Evolutionary conservation across 495 filamentous ascomycete species (phyloP).

Genomic region (Apodospora peruviana): DNA sequence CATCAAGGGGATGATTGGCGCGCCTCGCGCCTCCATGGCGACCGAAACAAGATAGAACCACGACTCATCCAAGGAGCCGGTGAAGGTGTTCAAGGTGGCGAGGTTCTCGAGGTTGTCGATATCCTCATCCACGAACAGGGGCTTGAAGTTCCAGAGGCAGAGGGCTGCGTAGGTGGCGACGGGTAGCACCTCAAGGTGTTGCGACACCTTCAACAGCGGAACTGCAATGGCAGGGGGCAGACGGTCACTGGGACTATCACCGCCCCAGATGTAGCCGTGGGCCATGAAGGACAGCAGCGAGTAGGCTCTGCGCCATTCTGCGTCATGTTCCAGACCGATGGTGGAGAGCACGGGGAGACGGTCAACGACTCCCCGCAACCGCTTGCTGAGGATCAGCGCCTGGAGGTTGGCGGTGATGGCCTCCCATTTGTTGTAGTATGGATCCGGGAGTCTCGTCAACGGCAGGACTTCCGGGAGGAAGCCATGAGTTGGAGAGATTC

Average conservation of each 20-base stretch:
- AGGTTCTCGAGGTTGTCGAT: slow-evolving; percentile 81
- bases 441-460: slow-evolving; percentile 70
- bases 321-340: slow-evolving; percentile 66
- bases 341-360: slow-evolving; percentile 77
- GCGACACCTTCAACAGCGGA: slow-evolving; percentile 72
- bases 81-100: slow-evolving; percentile 79
- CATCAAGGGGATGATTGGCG: slow-evolving; percentile 83
- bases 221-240: slow-evolving; percentile 80
- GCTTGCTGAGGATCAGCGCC: slow-evolving; percentile 73
- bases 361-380: slow-evolving; percentile 70
- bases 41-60: slow-evolving; percentile 97
- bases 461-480: slow-evolving; percentile 86
- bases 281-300: slow-evolving; percentile 80
- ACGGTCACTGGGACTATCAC: slow-evolving; percentile 72
- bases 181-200: slow-evolving; percentile 78
- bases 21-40: slow-evolving; percentile 90
- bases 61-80: slow-evolving; percentile 92
- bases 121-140: slow-evolving; percentile 73
- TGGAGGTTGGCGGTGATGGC: slow-evolving; percentile 78
- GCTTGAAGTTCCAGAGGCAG: slow-evolving; percentile 93
- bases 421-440: slow-evolving; percentile 94
- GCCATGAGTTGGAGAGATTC: slow-evolving; percentile 76
- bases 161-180: slow-evolving; percentile 93
- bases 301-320: slow-evolving; percentile 92
- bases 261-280: slow-evolving; percentile 94